Conservation (phyloP, 768 basidiomycete genomes). For the Termitomyces sp. region DNA sequence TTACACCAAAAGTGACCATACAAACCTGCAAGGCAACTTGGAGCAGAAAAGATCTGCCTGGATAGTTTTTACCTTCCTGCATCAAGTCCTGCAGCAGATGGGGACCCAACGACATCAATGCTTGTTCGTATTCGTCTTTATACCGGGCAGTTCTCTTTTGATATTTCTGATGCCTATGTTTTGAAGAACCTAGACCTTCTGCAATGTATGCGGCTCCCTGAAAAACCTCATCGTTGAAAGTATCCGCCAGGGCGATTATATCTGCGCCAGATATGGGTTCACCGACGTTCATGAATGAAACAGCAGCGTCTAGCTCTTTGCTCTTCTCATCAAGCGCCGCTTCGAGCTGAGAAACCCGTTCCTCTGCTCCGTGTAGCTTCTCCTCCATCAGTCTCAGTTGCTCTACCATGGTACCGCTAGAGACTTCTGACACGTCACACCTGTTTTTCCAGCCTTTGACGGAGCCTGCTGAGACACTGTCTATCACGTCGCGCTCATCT, state of each 20-base stretch:
- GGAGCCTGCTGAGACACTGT: background rate
- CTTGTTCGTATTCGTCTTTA: conserved; percentile 10
- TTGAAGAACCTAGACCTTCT: conserved; percentile 29
- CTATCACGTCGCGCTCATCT: background rate
- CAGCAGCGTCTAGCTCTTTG: conserved; percentile 43
- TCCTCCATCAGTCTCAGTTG: background rate
- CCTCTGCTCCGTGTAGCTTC: background rate
- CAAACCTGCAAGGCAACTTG: conserved; percentile 30
- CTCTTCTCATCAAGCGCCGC: conserved; percentile 33
- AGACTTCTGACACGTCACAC: background rate
- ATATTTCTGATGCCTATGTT: conserved; percentile 14
- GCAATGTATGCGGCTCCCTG: conserved; percentile 46
- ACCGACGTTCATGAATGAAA: conserved; percentile 39
- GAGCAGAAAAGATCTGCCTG: background rate
- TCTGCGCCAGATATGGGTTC: conserved; percentile 44
- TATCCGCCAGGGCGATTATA: conserved; percentile 37
- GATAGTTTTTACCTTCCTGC: background rate
- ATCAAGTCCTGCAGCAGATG: conserved; percentile 24
- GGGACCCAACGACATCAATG: conserved; percentile 29
- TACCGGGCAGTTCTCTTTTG: conserved; percentile 11
- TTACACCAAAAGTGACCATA: conserved; percentile 23
- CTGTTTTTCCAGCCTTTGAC: background rate
- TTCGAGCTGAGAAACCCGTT: conserved; percentile 10
- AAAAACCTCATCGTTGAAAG: conserved; percentile 44
- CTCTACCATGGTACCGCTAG: background rate